These are phyloP conservation scores for Hypoxylon trugodes DNA, from an alignment of 495 filamentous ascomycete genomes.

Conservation along the genomic window DNA sequence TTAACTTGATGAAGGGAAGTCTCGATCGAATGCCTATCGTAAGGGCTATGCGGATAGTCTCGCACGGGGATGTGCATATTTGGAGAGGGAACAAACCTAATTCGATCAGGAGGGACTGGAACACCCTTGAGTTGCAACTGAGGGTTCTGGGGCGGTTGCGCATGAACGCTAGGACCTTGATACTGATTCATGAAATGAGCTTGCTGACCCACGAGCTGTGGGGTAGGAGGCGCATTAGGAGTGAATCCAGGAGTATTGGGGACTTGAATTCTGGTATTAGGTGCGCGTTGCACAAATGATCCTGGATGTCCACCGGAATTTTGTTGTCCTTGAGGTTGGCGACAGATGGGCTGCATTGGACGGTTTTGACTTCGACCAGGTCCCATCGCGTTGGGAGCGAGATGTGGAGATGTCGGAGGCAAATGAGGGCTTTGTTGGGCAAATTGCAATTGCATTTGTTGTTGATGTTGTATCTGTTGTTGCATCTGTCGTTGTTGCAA, in stretches of 20 bases:
- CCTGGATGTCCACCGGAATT: background rate
- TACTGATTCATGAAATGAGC: background rate
- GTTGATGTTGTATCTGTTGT: background rate
- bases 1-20: constrained; percentile 66
- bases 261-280: background rate
- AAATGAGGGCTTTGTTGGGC: background rate
- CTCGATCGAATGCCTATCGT: constrained; percentile 55
- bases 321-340: background rate
- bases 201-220: background rate
- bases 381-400: background rate
- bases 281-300: background rate
- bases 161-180: background rate
- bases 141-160: background rate
- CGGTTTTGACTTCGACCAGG: background rate
- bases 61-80: constrained; percentile 25
- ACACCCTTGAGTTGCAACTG: background rate
- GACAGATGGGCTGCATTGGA: background rate
- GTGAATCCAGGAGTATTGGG: background rate
- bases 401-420: background rate
- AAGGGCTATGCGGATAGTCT: constrained; percentile 50
- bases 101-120: background rate
- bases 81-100: constrained; percentile 50
- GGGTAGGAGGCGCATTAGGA: background rate
- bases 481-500: background rate
- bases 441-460: constrained; percentile 6